These are phyloP conservation scores for Vigna mungo DNA, from an alignment of 306 rosid species.

Conservation along the genomic window DNA sequence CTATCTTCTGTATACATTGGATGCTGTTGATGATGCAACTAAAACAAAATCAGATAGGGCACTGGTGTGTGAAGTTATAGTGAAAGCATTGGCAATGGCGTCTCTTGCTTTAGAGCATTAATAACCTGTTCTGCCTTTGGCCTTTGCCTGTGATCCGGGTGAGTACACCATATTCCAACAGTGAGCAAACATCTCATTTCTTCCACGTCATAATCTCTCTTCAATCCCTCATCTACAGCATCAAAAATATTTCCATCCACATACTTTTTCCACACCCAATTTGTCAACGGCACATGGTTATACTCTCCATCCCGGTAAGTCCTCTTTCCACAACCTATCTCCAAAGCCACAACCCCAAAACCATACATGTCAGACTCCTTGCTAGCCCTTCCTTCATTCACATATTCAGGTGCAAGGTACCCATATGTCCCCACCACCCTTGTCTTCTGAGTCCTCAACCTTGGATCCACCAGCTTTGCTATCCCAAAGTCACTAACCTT, in stretches of 20 bases:
- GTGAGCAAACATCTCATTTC: conserved; percentile 46
- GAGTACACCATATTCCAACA: conserved; percentile 34
- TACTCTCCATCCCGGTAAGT: conserved; percentile 36
- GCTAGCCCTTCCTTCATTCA: conserved; percentile 31
- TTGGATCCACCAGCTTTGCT: conserved; percentile 56
- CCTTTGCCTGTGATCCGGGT: conserved; percentile 35
- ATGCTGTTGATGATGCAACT: too few species aligned
- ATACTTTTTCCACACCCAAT: conserved; percentile 43
- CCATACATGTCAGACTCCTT: conserved; percentile 48
- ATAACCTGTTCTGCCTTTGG: conserved; percentile 52
- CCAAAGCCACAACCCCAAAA: conserved; percentile 66
- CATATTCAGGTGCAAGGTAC: conserved; percentile 54
- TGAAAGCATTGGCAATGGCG: conserved; percentile 14
- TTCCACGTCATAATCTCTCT: neutral
- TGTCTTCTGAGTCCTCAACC: conserved; percentile 43
- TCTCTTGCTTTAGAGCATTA: conserved; percentile 44
- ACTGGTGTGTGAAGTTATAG: too few species aligned
- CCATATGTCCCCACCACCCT: conserved; percentile 54
- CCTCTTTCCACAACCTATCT: conserved; percentile 60
- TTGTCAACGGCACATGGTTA: conserved; percentile 22
- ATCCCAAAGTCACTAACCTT: conserved; percentile 63
- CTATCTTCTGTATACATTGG: too few species aligned
- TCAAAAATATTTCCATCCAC: conserved; percentile 40
- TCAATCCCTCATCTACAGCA: conserved; percentile 47
- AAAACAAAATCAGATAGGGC: too few species aligned